Conservation (phyloP, 208 protist genomes). For the Leishmania martiniquensis region DNA sequence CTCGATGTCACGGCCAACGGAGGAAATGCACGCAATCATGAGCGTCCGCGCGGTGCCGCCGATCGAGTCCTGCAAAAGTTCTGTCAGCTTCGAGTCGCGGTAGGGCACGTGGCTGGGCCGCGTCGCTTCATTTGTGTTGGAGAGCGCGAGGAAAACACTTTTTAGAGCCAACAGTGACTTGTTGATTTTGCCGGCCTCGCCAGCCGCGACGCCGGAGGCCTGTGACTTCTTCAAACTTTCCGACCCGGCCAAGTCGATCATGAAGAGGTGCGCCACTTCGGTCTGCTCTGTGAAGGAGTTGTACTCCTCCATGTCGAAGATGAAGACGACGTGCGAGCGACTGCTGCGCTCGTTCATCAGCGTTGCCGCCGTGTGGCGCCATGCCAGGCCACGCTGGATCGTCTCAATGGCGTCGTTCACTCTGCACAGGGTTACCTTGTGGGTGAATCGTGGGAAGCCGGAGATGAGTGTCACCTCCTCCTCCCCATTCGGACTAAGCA, state of each 20-base stretch:
- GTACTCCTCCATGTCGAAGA: slow-evolving; percentile 88
- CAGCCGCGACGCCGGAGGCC: slow-evolving; percentile 78
- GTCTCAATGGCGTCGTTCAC: slow-evolving; percentile 80
- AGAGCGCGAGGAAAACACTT: slow-evolving; percentile 92
- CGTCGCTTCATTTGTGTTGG: slow-evolving; percentile 81
- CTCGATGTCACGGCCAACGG: slow-evolving; percentile 94
- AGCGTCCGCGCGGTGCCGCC: slow-evolving; percentile 93
- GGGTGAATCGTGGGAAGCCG: slow-evolving; percentile 78
- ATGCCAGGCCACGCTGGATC: slow-evolving; percentile 66
- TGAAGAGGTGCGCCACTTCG: slow-evolving; percentile 94
- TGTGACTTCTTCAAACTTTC: slow-evolving; percentile 95
- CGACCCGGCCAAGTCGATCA: slow-evolving; percentile 96
- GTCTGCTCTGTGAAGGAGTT: slow-evolving; percentile 88
- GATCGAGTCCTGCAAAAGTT: slow-evolving; percentile 95
- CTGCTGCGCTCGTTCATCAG: slow-evolving; percentile 97
- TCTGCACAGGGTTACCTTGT: slow-evolving; percentile 68
- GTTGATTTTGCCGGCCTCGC: slow-evolving; percentile 95
- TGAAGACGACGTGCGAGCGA: slow-evolving; percentile 98
- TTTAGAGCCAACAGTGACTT: slow-evolving; percentile 93
- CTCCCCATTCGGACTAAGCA: slow-evolving; percentile 82
- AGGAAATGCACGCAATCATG: slow-evolving; percentile 96
- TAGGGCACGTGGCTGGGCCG: slow-evolving; percentile 93
- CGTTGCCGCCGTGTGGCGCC: slow-evolving; percentile 92
- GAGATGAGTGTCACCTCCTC: slow-evolving; percentile 84
- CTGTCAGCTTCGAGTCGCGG: slow-evolving; percentile 95